Evolutionary conservation across 805 yeast genomes (phyloP), one percentile per base, ranked within the genome.

Genomic region (Metschnikowia peoriensis): DNA sequence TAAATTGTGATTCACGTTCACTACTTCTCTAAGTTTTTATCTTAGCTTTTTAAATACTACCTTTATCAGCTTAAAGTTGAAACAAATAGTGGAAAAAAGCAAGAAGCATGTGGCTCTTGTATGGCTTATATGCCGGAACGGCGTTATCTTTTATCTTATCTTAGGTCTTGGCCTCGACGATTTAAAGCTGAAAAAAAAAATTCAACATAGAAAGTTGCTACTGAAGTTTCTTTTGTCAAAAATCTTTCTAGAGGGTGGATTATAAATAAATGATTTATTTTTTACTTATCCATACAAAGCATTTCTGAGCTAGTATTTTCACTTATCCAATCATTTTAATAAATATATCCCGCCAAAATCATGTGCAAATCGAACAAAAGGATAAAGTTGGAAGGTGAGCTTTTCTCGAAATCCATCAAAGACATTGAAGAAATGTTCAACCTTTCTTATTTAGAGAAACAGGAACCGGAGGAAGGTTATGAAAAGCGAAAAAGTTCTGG

Each of bases 361-460:
- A 57, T 55, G 59, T 28, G n/a, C 37, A 55, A 57, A 29, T 57
- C 61, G 12, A 57, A 46, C 45, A 57, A 57, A 40, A 49, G 61
- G 6, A 47, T 57, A 39, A 47, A 46, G 34, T 52, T 57, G 32
- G 61, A 57, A 38, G 46, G 47, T 28, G 61, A 57, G 47, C 55
- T 55, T 35, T 57, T 55, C 44, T 53, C 59, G 35, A 57, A 52
- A 27, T 51, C 57, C 27, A 55, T 57, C 52, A 46, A 53, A 47
- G 61, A 57, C 49, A 57, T 57, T 35, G 61, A 57, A 22, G 44
- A 47, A 27, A 57, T 57, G 61, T 57, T 57, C 47, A 49, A 49
- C 22, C 49, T 50, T 34, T 45, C 57, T 17, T 35, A 41, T 34
- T 17, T 28, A n/a, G 54, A 54, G 34, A 45, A 42, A 8, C 51